Conservation (phyloP, 1,284 basidiomycete species). For the Sporisorium scitamineum region DNA sequence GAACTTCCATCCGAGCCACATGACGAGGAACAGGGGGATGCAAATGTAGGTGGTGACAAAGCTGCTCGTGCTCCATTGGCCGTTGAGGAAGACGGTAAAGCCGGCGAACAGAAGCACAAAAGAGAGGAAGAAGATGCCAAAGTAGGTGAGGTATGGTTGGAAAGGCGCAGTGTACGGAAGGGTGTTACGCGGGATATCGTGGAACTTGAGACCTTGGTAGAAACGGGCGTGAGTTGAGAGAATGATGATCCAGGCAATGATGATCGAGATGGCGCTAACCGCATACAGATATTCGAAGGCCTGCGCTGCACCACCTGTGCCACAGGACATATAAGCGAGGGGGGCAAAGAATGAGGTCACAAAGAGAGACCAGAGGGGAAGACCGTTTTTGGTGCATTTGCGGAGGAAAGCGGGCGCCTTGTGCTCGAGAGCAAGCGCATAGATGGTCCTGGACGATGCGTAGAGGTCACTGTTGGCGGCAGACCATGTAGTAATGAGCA, state of each 20-base stretch:
- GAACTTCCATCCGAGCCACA: conserved; percentile 76
- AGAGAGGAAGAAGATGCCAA: conserved; percentile 44
- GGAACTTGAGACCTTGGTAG: conserved; percentile 75
- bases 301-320: conserved; percentile 71
- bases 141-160: conserved; percentile 68
- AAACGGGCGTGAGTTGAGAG: conserved; percentile 81
- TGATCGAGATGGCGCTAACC: conserved; percentile 76
- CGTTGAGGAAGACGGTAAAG: conserved; percentile 61
- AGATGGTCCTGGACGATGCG: conserved; percentile 79
- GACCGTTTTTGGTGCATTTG: conserved; percentile 77
- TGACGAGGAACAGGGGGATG: conserved; percentile 79
- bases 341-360: conserved; percentile 78
- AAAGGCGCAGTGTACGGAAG: conserved; percentile 72
- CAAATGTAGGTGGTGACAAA: conserved; percentile 84
- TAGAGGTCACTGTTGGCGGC: conserved; percentile 86
- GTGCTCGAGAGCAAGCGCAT: conserved; percentile 80
- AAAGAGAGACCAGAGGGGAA: conserved; percentile 79
- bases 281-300: conserved; percentile 76
- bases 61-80: conserved; percentile 73
- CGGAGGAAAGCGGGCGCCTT: conserved; percentile 82
- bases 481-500: conserved; percentile 84
- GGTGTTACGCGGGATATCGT: conserved; percentile 74
- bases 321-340: conserved; percentile 76
- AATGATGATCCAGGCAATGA: conserved; percentile 86
- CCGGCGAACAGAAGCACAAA: conserved; percentile 70